Base-by-base conservation (phyloP, 306 rosid genomes). In the Crataegus laevigata region DNA sequence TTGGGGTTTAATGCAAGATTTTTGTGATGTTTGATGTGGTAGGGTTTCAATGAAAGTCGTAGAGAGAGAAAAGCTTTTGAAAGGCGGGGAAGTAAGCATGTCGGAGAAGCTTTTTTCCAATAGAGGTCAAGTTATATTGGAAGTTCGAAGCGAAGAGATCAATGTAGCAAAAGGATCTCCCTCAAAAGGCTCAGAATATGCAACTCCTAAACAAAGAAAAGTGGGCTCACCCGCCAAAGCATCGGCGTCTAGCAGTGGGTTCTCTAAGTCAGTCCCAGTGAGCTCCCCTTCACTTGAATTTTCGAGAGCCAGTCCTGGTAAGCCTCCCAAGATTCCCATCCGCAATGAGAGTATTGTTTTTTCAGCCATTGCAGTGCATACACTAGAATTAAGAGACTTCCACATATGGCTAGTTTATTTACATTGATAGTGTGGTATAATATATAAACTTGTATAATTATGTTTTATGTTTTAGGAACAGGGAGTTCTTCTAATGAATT, bases 281-380 rank as follows among this genome's bases (percentile, higher is more conserved):
- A 60, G 70, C 78, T 71, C 72, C 68, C 82, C 77, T 75, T 88
- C 96, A 45, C 87, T 86, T 43, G 91, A 89, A 76, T 81, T 78
- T 75, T 66, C 80, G 14, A 79, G 73, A 82, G 76, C 72, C 78
- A 75, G 71, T 6, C 84, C 90, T 29, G 81, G 83, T 54, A 88
- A 79, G 81, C 91, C 93, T 73, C 89, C 97, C 5, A 86, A 80
- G 72, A 11, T 71, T 58, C 92, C 94, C 19, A 29, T 63, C 47
- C 25, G 82, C n/a, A 83, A 43, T 50, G 82, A 74, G 70, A 81
- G 59, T 70, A n/a, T n/a, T n/a, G n/a, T 26, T 26, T 2, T 26
- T 26, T 2, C 28, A 26, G 28, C 28, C 28, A 26, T 26, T 26
- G 28, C 28, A 26, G 28, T 26, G 28, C 28, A 26, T 26, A 26